A percentile compares a stretch with the other conserved stretches of the same genome.
Evolutionary conservation across 1,284 basidiomycete species (phyloP).

Genomic region (Leccinum cinnamomeum): DNA sequence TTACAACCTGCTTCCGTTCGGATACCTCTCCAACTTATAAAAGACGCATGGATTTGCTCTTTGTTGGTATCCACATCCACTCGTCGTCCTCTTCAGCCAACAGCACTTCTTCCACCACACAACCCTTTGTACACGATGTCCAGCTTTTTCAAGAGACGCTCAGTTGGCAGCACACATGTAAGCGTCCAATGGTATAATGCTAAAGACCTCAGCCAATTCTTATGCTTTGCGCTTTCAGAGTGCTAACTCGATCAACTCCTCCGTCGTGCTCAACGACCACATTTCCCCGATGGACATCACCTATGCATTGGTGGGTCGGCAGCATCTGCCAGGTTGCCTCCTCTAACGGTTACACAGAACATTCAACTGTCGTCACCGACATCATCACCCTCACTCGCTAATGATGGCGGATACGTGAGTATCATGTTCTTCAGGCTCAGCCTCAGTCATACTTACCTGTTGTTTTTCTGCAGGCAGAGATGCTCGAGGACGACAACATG

Average conservation of each 20-base stretch:
- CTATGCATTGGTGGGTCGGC: constrained; percentile 21
- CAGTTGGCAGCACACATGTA: constrained; percentile 22
- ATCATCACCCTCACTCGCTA: constrained; percentile 1
- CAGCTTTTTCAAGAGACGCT: constrained; percentile 27
- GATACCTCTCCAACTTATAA: constrained; percentile 16
- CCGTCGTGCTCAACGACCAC: constrained; percentile 13
- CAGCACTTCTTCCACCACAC: background rate
- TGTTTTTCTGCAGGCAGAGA: constrained; percentile 21
- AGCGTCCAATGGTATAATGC: background rate
- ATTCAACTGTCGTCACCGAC: constrained; percentile 15
- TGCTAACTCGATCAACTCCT: constrained; percentile 19
- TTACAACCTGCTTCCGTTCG: background rate
- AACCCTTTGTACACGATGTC: constrained; percentile 15
- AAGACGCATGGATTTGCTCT: constrained; percentile 5
- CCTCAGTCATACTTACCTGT: background rate
- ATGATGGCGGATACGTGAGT: constrained; percentile 21
- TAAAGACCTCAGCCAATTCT: background rate
- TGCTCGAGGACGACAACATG: constrained; percentile 34
- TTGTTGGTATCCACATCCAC: background rate
- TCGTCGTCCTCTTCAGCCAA: background rate
- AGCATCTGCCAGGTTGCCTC: background rate
- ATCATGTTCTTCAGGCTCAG: background rate
- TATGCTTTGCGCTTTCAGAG: constrained; percentile 11
- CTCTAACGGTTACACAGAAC: constrained; percentile 8
- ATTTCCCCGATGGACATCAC: constrained; percentile 24